A percentile compares a stretch with the other conserved stretches of the same genome.
phyloP scores from a whole-genome alignment of 768 basidiomycete genomes.

The Kwoniella europaea region DNA sequence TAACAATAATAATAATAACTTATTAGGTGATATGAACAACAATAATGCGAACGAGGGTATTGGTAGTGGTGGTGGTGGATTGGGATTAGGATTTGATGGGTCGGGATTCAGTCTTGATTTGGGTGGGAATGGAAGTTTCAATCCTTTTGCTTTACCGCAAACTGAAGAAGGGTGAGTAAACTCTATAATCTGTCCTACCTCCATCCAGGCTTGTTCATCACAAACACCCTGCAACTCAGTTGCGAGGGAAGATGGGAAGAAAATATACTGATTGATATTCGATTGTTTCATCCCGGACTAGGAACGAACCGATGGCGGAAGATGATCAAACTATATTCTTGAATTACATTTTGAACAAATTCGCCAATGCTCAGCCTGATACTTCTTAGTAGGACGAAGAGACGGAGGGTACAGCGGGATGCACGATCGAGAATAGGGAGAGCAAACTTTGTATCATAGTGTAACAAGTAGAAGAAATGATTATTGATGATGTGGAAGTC shows the following conservation, averaged over 20 bases:
- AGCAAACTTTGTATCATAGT: too few relatives aligned
- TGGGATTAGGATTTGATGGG: background rate
- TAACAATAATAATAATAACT: background rate
- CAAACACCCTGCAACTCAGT: too few relatives aligned
- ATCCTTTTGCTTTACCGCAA: constrained; percentile 57
- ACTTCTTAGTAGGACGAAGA: constrained; percentile 22
- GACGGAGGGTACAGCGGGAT: too few relatives aligned
- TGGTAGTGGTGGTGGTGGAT: constrained; percentile 6
- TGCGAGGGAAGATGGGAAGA: too few relatives aligned
- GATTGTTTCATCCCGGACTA: background rate
- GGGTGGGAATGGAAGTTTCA: constrained; percentile 36
- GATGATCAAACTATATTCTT: constrained; percentile 56
- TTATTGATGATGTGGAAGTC: background rate
- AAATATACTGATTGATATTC: too few relatives aligned
- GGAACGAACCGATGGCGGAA: constrained; percentile 33
- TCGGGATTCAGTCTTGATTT: background rate
- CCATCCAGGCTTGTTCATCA: background rate
- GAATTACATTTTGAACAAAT: constrained; percentile 56
- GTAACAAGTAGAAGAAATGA: background rate
- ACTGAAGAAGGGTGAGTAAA: constrained; percentile 47
- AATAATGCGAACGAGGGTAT: constrained; percentile 5
- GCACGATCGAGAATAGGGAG: too few relatives aligned
- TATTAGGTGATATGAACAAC: background rate
- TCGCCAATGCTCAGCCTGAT: constrained; percentile 54
- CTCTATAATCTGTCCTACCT: background rate